Evolutionary conservation across 495 filamentous ascomycete genomes (phyloP), one percentile per base, ranked within the genome.

Genomic region (Tuber magnatum): DNA sequence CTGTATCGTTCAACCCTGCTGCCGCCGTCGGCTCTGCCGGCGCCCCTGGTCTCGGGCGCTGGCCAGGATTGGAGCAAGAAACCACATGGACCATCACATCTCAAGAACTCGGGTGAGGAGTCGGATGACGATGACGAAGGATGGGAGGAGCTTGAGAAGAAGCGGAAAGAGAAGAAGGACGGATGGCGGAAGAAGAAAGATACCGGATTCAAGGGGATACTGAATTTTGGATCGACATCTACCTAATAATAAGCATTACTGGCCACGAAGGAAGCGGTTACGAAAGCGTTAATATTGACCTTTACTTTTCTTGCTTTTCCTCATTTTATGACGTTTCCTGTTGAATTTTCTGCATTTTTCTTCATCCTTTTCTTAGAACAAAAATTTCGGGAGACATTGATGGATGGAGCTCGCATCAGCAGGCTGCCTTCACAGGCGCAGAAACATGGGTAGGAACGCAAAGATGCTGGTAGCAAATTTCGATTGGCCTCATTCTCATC

Each of bases 1-100:
- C 96, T 0, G 94, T 99, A 0, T 94, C 92, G 42, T 87, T 88
- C 74, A 77, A 83, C 51, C 84, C 86, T 42, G 78, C 80, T 65
- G 81, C 75, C 38, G 79, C 78, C 38, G 79, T 82, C 76, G 81
- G 77, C 75, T 81, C 80, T 75, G 86, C 83, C 74, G 76, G 84
- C 68, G 81, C 81, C 85, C 35, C 82, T 84, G 73, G 86, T 87
- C 80, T 88, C 89, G 1, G 86, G 88, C 0, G 84, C 85, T 24
- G 80, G 87, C 16, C 85, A 84, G 71, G 78, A 83, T 16, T 89
- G 86, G 86, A 85, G 84, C 51, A 85, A 87, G 73, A 86, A 79
- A 68, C 61, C 80, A n/a, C 80, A 71, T 73, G 80, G 80, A 5
- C 80, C 80, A 61, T 81, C 80, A 4, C 76, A 79, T 51, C 70